Evolutionary conservation across 2,329 filamentous ascomycete species (phyloP).

Genomic region (Cordyceps pruinosa): DNA sequence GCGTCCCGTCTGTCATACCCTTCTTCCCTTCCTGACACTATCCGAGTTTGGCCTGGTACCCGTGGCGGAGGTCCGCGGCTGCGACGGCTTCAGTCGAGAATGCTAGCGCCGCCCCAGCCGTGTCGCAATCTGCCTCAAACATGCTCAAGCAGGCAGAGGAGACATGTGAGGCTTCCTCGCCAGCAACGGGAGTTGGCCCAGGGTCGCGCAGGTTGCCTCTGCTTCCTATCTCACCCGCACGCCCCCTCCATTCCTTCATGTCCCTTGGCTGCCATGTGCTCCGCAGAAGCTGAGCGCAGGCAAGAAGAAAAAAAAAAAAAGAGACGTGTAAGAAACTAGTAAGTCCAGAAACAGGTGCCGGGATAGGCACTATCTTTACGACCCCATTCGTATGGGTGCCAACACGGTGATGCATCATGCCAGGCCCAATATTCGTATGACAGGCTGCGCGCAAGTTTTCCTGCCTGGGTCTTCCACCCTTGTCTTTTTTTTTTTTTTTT

Average conservation of each 20-base stretch:
- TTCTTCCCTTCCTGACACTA: not conserved
- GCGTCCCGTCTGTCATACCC: not conserved
- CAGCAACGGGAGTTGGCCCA: not conserved
- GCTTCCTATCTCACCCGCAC: not conserved
- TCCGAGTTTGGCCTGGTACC: not conserved
- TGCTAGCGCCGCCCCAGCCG: not conserved
- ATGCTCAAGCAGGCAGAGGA: not conserved
- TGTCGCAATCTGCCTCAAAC: conserved; percentile 6
- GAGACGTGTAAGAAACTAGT: not conserved
- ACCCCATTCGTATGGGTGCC: not conserved
- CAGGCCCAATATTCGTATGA: not conserved
- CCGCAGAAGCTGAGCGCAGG: not conserved
- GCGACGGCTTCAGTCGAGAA: not conserved
- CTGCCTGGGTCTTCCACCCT: not conserved
- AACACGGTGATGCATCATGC: not conserved
- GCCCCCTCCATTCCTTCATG: not conserved
- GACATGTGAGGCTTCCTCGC: too few species aligned
- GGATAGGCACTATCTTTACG: not conserved
- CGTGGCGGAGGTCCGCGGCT: not conserved
- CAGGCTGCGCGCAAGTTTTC: not conserved
- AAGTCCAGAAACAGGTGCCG: not conserved
- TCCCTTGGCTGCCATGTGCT: not conserved
- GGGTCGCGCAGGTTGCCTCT: not conserved
- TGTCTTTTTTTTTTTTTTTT: not conserved
- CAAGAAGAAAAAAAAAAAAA: not conserved